These are phyloP conservation scores for Saccharomycopsis microspora DNA, from an alignment of 805 yeast species.

Conservation along the genomic window DNA sequence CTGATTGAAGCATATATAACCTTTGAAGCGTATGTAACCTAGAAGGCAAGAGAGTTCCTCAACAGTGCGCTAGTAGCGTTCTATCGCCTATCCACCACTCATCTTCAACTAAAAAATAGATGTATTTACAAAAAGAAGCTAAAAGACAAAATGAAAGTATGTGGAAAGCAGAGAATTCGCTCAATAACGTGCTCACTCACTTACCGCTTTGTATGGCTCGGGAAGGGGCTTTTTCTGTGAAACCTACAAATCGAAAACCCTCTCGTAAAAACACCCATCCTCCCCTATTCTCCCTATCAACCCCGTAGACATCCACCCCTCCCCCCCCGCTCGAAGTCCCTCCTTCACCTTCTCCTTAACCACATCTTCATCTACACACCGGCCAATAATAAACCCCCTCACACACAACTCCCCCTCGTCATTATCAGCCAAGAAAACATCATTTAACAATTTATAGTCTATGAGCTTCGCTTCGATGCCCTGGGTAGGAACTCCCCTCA, in stretches of 20 bases:
- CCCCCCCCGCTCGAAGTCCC: conserved; percentile 12
- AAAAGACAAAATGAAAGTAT: not conserved
- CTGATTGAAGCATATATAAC: too few species aligned
- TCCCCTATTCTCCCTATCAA: conserved; percentile 12
- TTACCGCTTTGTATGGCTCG: too few species aligned
- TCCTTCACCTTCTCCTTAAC: conserved; percentile 6
- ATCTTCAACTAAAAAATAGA: too few species aligned
- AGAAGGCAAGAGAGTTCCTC: too few species aligned
- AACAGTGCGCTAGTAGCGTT: too few species aligned
- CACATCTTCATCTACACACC: conserved; percentile 8
- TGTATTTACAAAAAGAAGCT: too few species aligned
- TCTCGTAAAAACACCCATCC: conserved; percentile 17
- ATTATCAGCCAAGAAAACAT: conserved; percentile 10
- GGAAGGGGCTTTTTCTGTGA: too few species aligned
- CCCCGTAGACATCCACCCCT: conserved; percentile 18
- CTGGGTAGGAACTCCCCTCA: conserved; percentile 14
- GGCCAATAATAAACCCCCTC: conserved; percentile 15
- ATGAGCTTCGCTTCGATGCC: conserved; percentile 13
- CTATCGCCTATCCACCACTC: too few species aligned
- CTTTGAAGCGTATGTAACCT: too few species aligned
- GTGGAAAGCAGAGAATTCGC: not conserved
- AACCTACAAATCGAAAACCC: conserved; percentile 2
- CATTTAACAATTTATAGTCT: conserved; percentile 12
- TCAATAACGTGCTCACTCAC: not conserved
- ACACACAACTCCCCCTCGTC: conserved; percentile 15